Base-by-base conservation (phyloP, 768 basidiomycete species). In the Serendipita vermifera region DNA sequence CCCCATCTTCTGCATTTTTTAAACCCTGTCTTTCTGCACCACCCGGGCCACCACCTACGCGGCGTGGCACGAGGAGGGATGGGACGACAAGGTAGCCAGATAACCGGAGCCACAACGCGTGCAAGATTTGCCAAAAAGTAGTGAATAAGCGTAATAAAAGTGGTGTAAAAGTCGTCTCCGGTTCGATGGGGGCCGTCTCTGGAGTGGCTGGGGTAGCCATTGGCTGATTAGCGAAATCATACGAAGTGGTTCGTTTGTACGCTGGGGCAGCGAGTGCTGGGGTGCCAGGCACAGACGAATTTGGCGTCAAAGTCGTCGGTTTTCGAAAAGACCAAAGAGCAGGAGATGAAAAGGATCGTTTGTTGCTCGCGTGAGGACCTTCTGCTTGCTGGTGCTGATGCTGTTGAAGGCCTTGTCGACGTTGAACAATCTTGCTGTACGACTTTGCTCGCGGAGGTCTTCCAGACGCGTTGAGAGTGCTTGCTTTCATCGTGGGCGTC, bases 291-390 rank as follows among this genome's bases (percentile, higher is more conserved):
- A 59, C 7, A 60, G 59, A 40, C 61, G 63, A 15, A 38, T 22
- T 38, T 57, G 57, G 57, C 14, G 60, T 59, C 14, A 60, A 51
- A 22, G 60, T 56, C 22, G 63, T 15, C 17, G 17, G 54, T 27
- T 54, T 48, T 40, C 60, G 22, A 55, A 32, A 66, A 55, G 72
- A 64, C 64, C 75, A 72, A 58, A 70, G 72, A 32, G 79, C 73
- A 7, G 83, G 81, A 26, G 82, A 80, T 35, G 84, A 84, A 63
- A 77, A 74, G 24, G 82, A 82, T 57, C 81, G 78, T 66, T 73
- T 75, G 36, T 80, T 60, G 20, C 32, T 46, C 55, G 36, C 39
- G 15, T 24, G 26, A 27, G 24, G 17, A 26, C 39, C 39, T 39
- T n/a, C 9, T 4, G 5, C 4, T 14, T 13, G 55, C 6, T 22